Evolutionary conservation across 768 basidiomycete genomes (phyloP).

Genomic region (Trametes sanguinea): DNA sequence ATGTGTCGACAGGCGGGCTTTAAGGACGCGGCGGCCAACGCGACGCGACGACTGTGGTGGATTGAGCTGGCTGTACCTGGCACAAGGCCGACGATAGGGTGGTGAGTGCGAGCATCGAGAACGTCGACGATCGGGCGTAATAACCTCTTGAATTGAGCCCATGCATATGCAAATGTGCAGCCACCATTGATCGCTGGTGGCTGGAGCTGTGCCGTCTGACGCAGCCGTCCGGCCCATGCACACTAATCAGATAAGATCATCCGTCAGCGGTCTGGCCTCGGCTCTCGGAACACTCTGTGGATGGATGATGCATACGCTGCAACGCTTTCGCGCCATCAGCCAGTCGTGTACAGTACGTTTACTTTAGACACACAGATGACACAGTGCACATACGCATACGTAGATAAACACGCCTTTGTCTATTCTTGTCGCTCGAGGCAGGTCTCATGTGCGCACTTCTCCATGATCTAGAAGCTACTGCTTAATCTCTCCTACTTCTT

Average conservation of each 20-base stretch:
- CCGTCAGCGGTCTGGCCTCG: background rate
- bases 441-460: too few species aligned
- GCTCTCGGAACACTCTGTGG: background rate
- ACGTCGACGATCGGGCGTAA: background rate
- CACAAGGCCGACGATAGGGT: slow-evolving; percentile 9
- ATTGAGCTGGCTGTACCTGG: background rate
- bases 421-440: too few species aligned
- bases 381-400: too few species aligned
- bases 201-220: slow-evolving; percentile 4
- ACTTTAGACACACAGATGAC: too few species aligned
- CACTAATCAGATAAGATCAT: slow-evolving; percentile 14
- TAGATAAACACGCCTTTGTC: too few species aligned
- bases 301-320: background rate
- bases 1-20: background rate
- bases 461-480: too few species aligned
- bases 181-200: too few species aligned
- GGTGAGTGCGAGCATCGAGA: slow-evolving; percentile 8
- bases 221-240: background rate
- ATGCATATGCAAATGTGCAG: too few species aligned
- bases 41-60: background rate
- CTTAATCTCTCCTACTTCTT: too few species aligned
- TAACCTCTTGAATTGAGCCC: background rate
- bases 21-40: background rate
- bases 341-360: too few species aligned
- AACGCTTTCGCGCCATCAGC: too few species aligned